Evolutionary conservation across 768 basidiomycete species (phyloP).

Genomic region (Lactifluus echinatus): DNA sequence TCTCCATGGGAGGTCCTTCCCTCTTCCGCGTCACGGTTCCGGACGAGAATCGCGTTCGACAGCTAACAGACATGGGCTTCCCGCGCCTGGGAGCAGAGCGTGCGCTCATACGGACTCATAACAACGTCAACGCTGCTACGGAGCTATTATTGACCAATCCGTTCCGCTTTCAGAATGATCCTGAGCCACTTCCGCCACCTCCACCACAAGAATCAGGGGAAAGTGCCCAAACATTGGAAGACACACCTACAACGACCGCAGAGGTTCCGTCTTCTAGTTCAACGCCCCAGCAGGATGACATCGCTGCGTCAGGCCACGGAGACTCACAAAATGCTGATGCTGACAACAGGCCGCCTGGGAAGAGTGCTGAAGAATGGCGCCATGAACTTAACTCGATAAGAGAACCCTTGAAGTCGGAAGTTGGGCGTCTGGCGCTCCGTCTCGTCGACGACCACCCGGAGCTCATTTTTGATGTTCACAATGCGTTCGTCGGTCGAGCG

Average conservation of each 20-base stretch:
- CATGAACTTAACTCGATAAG: slow-evolving; percentile 58
- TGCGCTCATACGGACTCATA: slow-evolving; percentile 75
- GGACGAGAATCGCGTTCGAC: slow-evolving; percentile 71
- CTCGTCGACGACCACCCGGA: slow-evolving; percentile 84
- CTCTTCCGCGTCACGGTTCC: slow-evolving; percentile 38
- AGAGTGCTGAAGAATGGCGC: slow-evolving; percentile 54
- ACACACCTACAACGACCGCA: slow-evolving; percentile 10
- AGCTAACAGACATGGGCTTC: slow-evolving; percentile 96
- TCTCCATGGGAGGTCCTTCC: slow-evolving; percentile 27
- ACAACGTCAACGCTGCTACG: slow-evolving; percentile 83
- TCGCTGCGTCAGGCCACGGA: slow-evolving; percentile 17
- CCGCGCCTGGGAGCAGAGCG: slow-evolving; percentile 78
- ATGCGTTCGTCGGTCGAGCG: slow-evolving; percentile 63
- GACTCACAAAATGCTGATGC: not conserved
- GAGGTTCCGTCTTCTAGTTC: slow-evolving; percentile 18
- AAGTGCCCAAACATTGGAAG: slow-evolving; percentile 17
- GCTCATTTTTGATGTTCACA: slow-evolving; percentile 82
- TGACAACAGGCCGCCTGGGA: slow-evolving; percentile 27
- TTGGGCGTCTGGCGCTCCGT: slow-evolving; percentile 62
- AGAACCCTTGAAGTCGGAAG: slow-evolving; percentile 50
- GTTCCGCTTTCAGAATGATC: slow-evolving; percentile 65
- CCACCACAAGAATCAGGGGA: slow-evolving; percentile 21
- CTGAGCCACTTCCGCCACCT: slow-evolving; percentile 34
- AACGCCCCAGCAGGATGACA: slow-evolving; percentile 27
- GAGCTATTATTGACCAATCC: slow-evolving; percentile 81